Conservation (phyloP, 2,329 filamentous ascomycete species). For the Aspergillus cejpii region DNA sequence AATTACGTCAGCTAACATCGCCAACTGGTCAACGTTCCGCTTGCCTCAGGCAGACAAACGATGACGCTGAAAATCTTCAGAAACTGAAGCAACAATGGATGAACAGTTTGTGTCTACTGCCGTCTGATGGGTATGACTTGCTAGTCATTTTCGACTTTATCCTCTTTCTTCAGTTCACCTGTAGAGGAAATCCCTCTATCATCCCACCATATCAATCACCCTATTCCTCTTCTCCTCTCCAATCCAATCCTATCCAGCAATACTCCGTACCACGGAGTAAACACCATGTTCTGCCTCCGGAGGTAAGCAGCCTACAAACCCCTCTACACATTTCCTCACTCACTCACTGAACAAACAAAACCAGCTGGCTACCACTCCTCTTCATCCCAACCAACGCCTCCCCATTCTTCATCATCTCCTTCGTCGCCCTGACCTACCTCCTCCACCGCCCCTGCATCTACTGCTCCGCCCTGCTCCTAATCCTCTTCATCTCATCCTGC, state of each 20-base stretch:
- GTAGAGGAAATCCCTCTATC: neutral
- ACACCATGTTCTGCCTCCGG: conserved; percentile 60
- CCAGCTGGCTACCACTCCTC: conserved; percentile 76
- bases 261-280: no score
- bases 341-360: conserved; percentile 4
- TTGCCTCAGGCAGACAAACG: neutral
- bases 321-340: neutral
- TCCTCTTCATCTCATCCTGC: conserved; percentile 87
- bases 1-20: conserved; percentile 2
- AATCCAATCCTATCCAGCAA: no score
- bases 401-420: conserved; percentile 76
- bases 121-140: neutral
- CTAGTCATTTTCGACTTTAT: no score
- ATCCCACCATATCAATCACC: no score
- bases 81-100: neutral
- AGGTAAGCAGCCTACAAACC: conserved; percentile 43
- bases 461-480: conserved; percentile 90
- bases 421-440: conserved; percentile 90
- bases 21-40: no score
- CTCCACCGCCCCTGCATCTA: conserved; percentile 96
- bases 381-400: conserved; percentile 84
- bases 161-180: conserved; percentile 5
- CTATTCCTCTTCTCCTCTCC: no score
- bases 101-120: neutral
- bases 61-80: conserved; percentile 1